These are phyloP conservation scores for Aegilops bicornis DNA, from an alignment of 176 grass and related monocot species.

Conservation along the genomic window DNA sequence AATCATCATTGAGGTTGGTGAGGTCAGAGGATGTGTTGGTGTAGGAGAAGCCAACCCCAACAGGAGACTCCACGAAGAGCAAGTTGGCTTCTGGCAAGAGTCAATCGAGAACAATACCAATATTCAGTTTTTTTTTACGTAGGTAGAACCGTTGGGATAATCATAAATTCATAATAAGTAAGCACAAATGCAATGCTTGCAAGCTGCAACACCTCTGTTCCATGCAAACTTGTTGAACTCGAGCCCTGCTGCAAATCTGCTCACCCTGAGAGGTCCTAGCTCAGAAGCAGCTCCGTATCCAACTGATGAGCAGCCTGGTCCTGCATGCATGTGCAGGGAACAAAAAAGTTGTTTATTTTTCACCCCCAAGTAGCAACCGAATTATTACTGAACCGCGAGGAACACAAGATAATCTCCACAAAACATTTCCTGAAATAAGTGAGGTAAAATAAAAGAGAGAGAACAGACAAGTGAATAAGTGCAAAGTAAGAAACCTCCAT, in stretches of 20 bases:
- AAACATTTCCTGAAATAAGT: slow-evolving; percentile 14
- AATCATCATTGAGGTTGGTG: slow-evolving; percentile 31
- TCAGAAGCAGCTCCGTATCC: slow-evolving; percentile 81
- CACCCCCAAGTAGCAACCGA: background rate
- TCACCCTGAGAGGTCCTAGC: slow-evolving; percentile 73
- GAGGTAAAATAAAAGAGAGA: background rate
- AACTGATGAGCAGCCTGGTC: slow-evolving; percentile 85
- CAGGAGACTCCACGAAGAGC: slow-evolving; percentile 47
- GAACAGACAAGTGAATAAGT: background rate
- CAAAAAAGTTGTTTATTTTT: background rate
- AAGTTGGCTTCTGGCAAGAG: slow-evolving; percentile 44
- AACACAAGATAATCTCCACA: background rate
- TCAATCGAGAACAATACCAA: background rate
- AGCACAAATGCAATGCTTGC: background rate
- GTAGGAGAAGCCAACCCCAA: slow-evolving; percentile 51
- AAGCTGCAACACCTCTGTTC: slow-evolving; percentile 58
- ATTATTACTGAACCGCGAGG: background rate
- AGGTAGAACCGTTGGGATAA: background rate
- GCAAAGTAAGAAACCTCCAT: slow-evolving; percentile 53
- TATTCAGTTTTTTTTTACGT: background rate
- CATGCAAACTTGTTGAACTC: slow-evolving; percentile 82
- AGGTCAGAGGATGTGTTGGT: slow-evolving; percentile 48
- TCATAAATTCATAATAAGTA: background rate
- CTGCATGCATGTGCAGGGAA: slow-evolving; percentile 16
- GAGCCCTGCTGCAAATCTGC: slow-evolving; percentile 53